A percentile compares a stretch with the other conserved stretches of the same genome.
Conservation (phyloP, 179 eudicot genomes). For the Beta corolliflora region DNA sequence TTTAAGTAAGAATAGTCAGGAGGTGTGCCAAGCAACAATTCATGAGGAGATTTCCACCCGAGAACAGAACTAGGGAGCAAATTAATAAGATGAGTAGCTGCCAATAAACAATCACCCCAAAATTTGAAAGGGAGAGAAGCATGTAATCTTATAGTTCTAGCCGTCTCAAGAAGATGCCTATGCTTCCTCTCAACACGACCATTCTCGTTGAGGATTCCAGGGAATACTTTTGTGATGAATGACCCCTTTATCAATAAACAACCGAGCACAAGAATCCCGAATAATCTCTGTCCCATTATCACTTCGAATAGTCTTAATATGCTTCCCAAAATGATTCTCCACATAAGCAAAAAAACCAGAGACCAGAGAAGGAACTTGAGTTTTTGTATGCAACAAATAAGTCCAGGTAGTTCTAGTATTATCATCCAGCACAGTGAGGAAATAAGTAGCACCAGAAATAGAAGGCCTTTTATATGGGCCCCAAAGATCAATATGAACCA, state of each 20-base stretch:
- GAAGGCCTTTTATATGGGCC: neutral
- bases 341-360: neutral
- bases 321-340: neutral
- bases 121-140: too few relatives aligned
- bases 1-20: too few relatives aligned
- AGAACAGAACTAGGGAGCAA: too few relatives aligned
- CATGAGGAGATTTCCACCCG: too few relatives aligned
- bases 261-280: neutral
- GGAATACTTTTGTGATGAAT: neutral
- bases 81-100: too few relatives aligned
- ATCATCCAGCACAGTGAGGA: slow-evolving; percentile 1
- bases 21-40: too few relatives aligned
- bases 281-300: slow-evolving; percentile 6
- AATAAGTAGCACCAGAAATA: neutral
- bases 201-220: neutral
- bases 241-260: neutral
- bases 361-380: neutral
- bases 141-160: too few relatives aligned
- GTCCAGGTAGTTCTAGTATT: neutral
- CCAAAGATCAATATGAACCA: slow-evolving; percentile 5
- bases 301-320: neutral
- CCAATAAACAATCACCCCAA: too few relatives aligned
- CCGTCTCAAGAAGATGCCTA: too few relatives aligned
- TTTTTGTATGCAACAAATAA: neutral
- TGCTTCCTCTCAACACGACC: neutral